Conservation (phyloP, 2,329 filamentous ascomycete species). For the Truncatella angustata region DNA sequence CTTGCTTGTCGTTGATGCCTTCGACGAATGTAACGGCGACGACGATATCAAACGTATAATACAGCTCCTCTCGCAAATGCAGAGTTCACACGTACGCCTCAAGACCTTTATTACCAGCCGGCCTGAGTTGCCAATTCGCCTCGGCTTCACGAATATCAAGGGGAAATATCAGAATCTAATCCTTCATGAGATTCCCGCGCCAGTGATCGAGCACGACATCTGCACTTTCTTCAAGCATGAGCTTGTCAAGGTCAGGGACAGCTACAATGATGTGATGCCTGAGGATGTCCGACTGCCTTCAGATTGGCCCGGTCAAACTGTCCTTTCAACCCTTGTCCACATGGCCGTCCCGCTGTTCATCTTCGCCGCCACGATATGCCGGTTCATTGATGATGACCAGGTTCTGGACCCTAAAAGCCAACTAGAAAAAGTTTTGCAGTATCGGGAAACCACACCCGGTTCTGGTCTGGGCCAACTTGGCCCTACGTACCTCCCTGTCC, state of each 20-base stretch:
- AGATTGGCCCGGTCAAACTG: background rate
- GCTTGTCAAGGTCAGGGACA: conserved; percentile 25
- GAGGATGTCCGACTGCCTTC: background rate
- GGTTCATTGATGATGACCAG: background rate
- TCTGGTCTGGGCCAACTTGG: background rate
- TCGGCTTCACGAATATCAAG: conserved; percentile 30
- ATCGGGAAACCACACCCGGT: background rate
- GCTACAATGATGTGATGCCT: conserved; percentile 16
- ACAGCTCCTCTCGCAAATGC: conserved; percentile 20
- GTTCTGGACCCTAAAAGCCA: background rate
- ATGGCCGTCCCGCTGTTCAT: background rate
- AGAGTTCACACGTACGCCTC: conserved; percentile 17
- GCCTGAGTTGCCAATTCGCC: conserved; percentile 35
- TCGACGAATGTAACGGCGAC: conserved; percentile 33
- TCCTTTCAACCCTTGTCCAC: background rate
- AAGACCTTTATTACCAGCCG: conserved; percentile 41
- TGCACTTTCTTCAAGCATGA: conserved; percentile 27
- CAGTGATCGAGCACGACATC: conserved; percentile 35
- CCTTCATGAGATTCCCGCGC: conserved; percentile 33
- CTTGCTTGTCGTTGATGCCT: conserved; percentile 31
- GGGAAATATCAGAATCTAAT: conserved; percentile 28
- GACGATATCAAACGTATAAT: conserved; percentile 30
- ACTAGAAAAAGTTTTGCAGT: background rate
- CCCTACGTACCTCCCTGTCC: background rate
- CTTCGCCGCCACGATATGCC: background rate